A percentile compares a stretch with the other conserved stretches of the same genome.
These are phyloP conservation scores for Salix purpurea DNA, from an alignment of 345 rosid genomes.

Conservation along the genomic window DNA sequence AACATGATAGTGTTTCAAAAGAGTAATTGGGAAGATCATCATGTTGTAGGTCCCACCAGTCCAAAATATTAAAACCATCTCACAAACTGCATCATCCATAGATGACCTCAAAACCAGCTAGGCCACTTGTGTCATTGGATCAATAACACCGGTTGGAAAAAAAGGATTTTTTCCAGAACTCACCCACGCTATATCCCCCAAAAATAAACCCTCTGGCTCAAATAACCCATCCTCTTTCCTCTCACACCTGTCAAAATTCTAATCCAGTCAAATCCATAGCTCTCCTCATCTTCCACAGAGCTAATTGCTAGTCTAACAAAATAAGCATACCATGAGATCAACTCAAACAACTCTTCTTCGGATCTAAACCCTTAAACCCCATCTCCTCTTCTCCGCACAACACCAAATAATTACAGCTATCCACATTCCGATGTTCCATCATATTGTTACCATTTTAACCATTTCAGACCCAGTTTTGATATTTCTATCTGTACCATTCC, in stretches of 20 bases:
- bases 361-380: constrained; percentile 21
- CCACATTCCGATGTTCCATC: too few relatives aligned
- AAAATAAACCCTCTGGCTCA: constrained; percentile 90
- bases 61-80: constrained; percentile 82
- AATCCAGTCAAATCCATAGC: constrained; percentile 2
- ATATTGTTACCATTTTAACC: too few relatives aligned
- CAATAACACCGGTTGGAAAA: constrained; percentile 90
- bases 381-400: constrained; percentile 47
- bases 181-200: constrained; percentile 95
- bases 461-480: too few relatives aligned
- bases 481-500: too few relatives aligned
- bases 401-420: constrained; percentile 21
- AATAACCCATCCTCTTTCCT: constrained; percentile 63
- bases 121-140: constrained; percentile 91
- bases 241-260: constrained; percentile 25
- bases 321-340: constrained; percentile 47
- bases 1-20: too few relatives aligned
- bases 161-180: constrained; percentile 68
- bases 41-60: constrained; percentile 28
- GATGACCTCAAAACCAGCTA: constrained; percentile 87
- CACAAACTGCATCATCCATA: constrained; percentile 87
- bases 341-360: constrained; percentile 43
- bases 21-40: too few relatives aligned
- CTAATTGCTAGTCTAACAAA: constrained; percentile 40
- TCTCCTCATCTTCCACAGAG: constrained; percentile 36